A percentile compares a stretch with the other conserved stretches of the same genome.
Conservation (phyloP, 371 early-diverging fungal genomes). For the Coemansia sp. region DNA sequence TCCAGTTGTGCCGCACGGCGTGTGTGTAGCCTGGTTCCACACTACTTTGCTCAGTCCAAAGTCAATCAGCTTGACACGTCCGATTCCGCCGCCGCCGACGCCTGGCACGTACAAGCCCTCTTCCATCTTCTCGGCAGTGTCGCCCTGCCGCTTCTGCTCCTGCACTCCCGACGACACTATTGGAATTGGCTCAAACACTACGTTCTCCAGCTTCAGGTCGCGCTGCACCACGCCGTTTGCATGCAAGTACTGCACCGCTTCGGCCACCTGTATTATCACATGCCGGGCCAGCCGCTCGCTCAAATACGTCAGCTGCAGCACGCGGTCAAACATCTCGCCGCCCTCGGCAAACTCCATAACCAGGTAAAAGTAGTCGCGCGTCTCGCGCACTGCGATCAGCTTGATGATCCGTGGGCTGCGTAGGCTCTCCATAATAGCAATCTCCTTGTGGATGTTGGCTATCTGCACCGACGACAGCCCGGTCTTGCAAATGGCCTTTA, state of each 20-base stretch:
- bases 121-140: slow-evolving; percentile 59
- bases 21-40: slow-evolving; percentile 78
- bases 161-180: slow-evolving; percentile 56
- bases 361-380: slow-evolving; percentile 68
- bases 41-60: slow-evolving; percentile 84
- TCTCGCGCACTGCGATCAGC: slow-evolving; percentile 60
- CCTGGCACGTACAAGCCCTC: slow-evolving; percentile 73
- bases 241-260: slow-evolving; percentile 87
- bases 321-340: slow-evolving; percentile 85
- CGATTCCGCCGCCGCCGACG: slow-evolving; percentile 80
- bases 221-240: slow-evolving; percentile 88
- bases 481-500: slow-evolving; percentile 74
- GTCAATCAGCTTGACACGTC: slow-evolving; percentile 80
- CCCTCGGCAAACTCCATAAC: slow-evolving; percentile 82
- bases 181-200: slow-evolving; percentile 76
- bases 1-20: slow-evolving; percentile 90
- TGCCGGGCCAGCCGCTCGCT: slow-evolving; percentile 76
- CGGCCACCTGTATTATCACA: slow-evolving; percentile 84
- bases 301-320: slow-evolving; percentile 77
- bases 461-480: slow-evolving; percentile 57
- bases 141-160: slow-evolving; percentile 44
- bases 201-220: slow-evolving; percentile 97
- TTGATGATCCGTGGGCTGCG: slow-evolving; percentile 76
- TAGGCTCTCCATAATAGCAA: slow-evolving; percentile 80
- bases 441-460: slow-evolving; percentile 81